Conservation (phyloP, 352 stramenopile species). For the Globisporangium abappressorium region DNA sequence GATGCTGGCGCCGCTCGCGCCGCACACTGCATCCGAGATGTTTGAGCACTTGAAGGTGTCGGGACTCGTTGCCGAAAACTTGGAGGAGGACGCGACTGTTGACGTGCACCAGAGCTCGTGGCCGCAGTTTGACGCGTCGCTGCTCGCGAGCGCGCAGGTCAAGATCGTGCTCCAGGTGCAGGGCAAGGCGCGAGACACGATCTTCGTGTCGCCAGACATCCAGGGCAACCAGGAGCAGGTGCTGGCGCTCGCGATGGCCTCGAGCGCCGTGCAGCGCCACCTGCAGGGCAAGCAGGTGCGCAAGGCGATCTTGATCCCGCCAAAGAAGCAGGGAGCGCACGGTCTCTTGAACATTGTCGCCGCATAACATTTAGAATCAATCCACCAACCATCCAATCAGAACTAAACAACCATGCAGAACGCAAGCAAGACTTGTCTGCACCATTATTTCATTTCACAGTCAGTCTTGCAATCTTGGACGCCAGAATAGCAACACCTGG, state of each 20-base stretch:
- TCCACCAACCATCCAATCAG: background rate
- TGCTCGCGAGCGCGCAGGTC: conserved; percentile 68
- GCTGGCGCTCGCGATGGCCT: conserved; percentile 56
- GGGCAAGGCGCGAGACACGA: conserved; percentile 70
- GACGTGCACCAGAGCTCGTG: conserved; percentile 68
- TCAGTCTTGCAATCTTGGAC: background rate
- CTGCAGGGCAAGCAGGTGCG: conserved; percentile 58
- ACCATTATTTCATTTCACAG: background rate
- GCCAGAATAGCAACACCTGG: background rate
- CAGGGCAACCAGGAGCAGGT: conserved; percentile 56
- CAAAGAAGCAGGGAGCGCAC: conserved; percentile 76
- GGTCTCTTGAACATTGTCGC: conserved; percentile 79
- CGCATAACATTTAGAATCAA: conserved; percentile 20
- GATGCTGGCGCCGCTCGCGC: conserved; percentile 79
- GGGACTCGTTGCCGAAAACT: conserved; percentile 18
- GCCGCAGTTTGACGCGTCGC: conserved; percentile 49
- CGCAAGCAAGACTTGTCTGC: background rate
- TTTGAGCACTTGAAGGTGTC: conserved; percentile 47
- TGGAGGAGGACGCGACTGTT: conserved; percentile 3
- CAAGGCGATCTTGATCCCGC: conserved; percentile 77
- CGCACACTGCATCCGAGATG: conserved; percentile 80
- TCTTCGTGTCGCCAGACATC: conserved; percentile 53
- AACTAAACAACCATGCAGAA: background rate
- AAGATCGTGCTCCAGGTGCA: conserved; percentile 84
- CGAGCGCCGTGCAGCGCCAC: conserved; percentile 60